Conservation (phyloP, 75 land plant genomes). For the Picea sitchensis region DNA sequence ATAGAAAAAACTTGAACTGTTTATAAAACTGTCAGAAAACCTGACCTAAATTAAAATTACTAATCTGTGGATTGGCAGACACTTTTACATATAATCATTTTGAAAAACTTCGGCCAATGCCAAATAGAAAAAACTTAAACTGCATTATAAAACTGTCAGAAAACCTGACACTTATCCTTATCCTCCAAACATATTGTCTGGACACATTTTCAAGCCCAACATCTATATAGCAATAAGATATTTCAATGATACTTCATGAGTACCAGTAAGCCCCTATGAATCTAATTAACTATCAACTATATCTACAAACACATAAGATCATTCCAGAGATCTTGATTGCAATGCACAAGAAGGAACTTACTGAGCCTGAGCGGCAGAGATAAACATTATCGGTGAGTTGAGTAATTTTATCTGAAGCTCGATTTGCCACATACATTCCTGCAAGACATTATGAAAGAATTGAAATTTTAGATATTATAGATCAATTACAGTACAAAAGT, state of each 20-base stretch:
- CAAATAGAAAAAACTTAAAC: not conserved
- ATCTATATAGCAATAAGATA: not conserved
- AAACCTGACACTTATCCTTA: not conserved
- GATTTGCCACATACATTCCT: conserved; percentile 97
- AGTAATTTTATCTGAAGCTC: conserved; percentile 97
- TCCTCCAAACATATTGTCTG: not conserved
- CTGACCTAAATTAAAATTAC: not conserved
- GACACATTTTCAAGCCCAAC: not conserved
- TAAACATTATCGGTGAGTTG: conserved; percentile 92
- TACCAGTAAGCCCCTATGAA: not conserved
- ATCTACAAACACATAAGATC: not conserved
- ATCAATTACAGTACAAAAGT: too few species aligned
- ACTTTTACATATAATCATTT: too few species aligned
- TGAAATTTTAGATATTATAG: too few species aligned
- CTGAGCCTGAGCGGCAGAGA: conserved; percentile 96
- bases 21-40: not conserved
- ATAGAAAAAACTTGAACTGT: not conserved
- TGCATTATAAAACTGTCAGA: not conserved
- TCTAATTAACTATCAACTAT: not conserved
- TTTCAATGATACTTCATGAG: not conserved
- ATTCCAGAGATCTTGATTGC: not conserved
- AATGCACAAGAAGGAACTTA: conserved; percentile 20
- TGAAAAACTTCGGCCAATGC: not conserved
- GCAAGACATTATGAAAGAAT: not conserved
- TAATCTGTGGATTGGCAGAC: too few species aligned